Evolutionary conservation across 2,329 filamentous ascomycete species (phyloP), one percentile per base, ranked within the genome.

Genomic region (Aspergillus puulaauensis): DNA sequence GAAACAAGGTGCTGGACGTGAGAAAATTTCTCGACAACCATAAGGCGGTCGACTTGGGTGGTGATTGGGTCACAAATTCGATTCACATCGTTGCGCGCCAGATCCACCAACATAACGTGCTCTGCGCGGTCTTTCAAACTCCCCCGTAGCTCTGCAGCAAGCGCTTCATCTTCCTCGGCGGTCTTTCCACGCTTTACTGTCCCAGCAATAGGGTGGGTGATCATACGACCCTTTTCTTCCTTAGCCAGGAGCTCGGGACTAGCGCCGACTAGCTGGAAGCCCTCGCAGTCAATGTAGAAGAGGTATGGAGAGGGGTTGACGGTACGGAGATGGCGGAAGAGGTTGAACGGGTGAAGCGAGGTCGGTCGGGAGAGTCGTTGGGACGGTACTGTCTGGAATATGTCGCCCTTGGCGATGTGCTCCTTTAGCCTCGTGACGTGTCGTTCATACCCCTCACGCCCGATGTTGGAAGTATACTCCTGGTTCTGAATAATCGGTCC

Each of bases 1-100:
- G 91, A 96, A 4, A 96, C 93, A 17, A 99, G 84, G 75, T 99
- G 95, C 81, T 98, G 95, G 27, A 99, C 95, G 75, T 99, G 95
- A 59, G 90, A 95, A 80, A 99, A 99, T 70, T 90, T 89, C 76
- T 96, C 90, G 12, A 96, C 91, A 2, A 91, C 90, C 93, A 98
- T 97, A 62, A 98, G 80, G 53, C 91, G 86, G 80, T 99, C 95
- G 24, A 98, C 95, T 60, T 90, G 86, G 31, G 93, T 96, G 27
- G 90, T 91, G 39, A 88, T 81, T 17, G 95, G 95, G 76, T 97
- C 92, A 75, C 91, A 96, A 21, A 99, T 91, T 49, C 95, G 88
- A 79, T 97, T 98, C 66, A 99, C 86, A 75, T 99, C 95, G 81
- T 99, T 98, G 58, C 95, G 87, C 12, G 95, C 95, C 56, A 98